Base-by-base conservation (phyloP, 1,284 basidiomycete species). In the Ustilago hordei region DNA sequence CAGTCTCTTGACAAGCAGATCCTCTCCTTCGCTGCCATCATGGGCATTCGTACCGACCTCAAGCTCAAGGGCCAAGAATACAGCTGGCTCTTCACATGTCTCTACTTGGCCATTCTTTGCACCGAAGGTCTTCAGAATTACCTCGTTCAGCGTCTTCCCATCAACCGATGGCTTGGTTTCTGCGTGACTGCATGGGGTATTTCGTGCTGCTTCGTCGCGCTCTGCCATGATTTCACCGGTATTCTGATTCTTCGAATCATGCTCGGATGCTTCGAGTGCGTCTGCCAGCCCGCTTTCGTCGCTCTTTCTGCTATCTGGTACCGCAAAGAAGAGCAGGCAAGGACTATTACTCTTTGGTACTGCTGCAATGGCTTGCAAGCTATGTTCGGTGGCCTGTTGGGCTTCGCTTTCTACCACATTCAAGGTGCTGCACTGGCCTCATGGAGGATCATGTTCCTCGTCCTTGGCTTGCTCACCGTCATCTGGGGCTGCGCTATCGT, bases 1-100 rank as follows among this genome's bases (percentile, higher is more conserved):
- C 89, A 90, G 78, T 87, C 88, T 11, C 82, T 90, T 61, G 89
- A 90, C 81, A 90, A 90, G 82, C 88, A 63, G 23, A 89, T 89
- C 13, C 86, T 90, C 57, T 89, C 88, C 67, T 89, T 90, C 78
- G 89, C 89, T 8, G 89, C 89, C 32, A 90, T 90, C 71, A 90
- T 90, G 90, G 89, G 89, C 31, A 85, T 87, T 59, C 82, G 82
- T 54, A 69, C 69, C n/a, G 86, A 86, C 55, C 71, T 70, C 55
- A 53, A 82, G 23, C 75, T 85, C 50, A 64, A 66, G 12, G 74
- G 78, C 15, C 63, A 75, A 19, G 64, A 85, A n/a, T 85, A 82
- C 69, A 60, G 55, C 12, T 85, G 81, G 80, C 72, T 84, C 19
- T 76, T 74, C 47, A 78, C 76, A 35, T 77, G 75, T 53, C 75